Base-by-base conservation (phyloP, 2,329 filamentous ascomycete species). In the Diplodia scrobiculata region DNA sequence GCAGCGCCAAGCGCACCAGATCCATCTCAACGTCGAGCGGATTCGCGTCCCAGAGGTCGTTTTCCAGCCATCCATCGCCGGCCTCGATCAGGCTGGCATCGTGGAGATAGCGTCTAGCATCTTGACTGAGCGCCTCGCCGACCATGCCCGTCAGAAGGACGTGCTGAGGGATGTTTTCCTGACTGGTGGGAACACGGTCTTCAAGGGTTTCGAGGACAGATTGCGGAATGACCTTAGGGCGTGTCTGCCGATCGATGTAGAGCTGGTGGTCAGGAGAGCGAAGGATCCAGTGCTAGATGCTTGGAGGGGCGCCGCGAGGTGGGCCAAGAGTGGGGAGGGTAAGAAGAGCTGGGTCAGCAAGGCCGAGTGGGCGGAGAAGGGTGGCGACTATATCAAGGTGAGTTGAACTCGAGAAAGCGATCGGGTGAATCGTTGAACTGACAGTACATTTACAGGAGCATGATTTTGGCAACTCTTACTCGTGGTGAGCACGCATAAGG, bases 21-120 rank as follows among this genome's bases (percentile, higher is more conserved):
- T 99, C 62, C 95, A 99, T 77, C 87, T 99, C 69, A 99, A 99
- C 76, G 92, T 99, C 64, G 93, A 98, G 82, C 89, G 94, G 66
- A 96, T 98, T 77, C 90, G 93, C 60, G 92, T 96, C 1, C 93
- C 93, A 2, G 94, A 98, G 79, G 89, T 97, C 9, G 85, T 97
- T 19, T 97, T 97, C 81, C 91, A 96, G 74, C 94, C 93, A 0
- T 89, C 89, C 17, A 96, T 98, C 73, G 93, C 93, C 0, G 93
- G 93, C 6, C 81, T 97, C 54, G 93, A 98, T 76, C 95, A 99
- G 79, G 92, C 94, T 1, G 95, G 95, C 32, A 86, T 99, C 60
- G 85, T 97, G 19, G 95, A 99, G 77, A 96, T 98, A 67, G 91
- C 91, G 0, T 89, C 92, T 17, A 92, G 96, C 73, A 95, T 99